A percentile compares a stretch with the other conserved stretches of the same genome.
phyloP scores from a whole-genome alignment of 805 yeast species.

The Isabelozyma heimii region DNA sequence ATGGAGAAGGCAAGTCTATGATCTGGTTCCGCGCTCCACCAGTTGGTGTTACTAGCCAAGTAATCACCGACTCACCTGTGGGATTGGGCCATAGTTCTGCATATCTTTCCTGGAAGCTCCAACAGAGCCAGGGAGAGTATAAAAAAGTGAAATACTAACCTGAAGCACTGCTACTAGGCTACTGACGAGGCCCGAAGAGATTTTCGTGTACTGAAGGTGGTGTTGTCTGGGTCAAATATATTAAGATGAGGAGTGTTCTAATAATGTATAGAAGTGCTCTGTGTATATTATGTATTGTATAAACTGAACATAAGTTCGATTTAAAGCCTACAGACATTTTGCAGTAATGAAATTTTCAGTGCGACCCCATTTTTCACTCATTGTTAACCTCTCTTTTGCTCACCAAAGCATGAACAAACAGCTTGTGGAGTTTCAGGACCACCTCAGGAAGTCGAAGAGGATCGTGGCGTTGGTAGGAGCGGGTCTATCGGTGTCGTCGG shows the following conservation, averaged over 20 bases:
- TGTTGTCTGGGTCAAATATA: no score
- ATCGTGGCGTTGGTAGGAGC: constrained; percentile 76
- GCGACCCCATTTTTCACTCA: neutral
- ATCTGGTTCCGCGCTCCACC: constrained; percentile 75
- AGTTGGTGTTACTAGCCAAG: constrained; percentile 24
- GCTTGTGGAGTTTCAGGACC: constrained; percentile 48
- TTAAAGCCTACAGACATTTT: no score
- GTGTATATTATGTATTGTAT: no score
- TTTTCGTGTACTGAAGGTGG: no score
- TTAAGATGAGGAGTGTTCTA: no score
- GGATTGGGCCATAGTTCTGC: constrained; percentile 70
- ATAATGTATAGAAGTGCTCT: no score
- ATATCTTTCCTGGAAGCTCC: constrained; percentile 54
- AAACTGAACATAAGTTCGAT: no score
- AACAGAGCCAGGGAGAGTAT: neutral
- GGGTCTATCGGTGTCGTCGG: constrained; percentile 76
- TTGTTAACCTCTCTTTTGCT: neutral
- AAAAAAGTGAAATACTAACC: neutral
- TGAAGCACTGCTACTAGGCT: no score
- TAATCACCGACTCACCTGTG: constrained; percentile 13
- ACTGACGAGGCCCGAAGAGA: no score
- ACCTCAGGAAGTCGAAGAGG: constrained; percentile 42
- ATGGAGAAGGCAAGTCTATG: constrained; percentile 17
- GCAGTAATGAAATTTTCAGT: no score
- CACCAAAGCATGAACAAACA: constrained; percentile 15